Conservation (phyloP, 495 filamentous ascomycete genomes). For the Trichoderma gamsii region DNA sequence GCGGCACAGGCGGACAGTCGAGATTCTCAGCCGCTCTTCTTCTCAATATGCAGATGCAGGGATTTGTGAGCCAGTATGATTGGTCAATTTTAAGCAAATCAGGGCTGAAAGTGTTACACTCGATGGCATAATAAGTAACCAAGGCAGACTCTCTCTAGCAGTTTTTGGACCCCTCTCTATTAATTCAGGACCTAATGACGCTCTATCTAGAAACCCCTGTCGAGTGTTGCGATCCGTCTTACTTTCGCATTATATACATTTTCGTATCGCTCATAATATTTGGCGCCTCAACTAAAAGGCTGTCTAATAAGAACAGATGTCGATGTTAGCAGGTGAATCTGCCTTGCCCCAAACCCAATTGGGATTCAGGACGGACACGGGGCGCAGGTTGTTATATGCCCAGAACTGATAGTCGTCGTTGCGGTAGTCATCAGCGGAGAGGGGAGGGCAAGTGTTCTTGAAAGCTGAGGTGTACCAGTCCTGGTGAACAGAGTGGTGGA, state of each 20-base stretch:
- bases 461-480: conserved; percentile 6
- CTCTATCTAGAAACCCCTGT: too few relatives aligned
- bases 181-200: too few relatives aligned
- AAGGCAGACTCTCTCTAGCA: too few relatives aligned
- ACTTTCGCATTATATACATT: background rate
- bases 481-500: conserved; percentile 12
- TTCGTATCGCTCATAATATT: background rate
- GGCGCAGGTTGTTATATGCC: conserved; percentile 2
- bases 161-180: too few relatives aligned
- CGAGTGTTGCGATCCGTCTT: too few relatives aligned
- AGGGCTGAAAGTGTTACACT: too few relatives aligned
- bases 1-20: too few relatives aligned
- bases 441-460: conserved; percentile 9
- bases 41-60: too few relatives aligned
- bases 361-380: background rate
- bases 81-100: too few relatives aligned
- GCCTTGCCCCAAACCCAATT: conserved; percentile 2
- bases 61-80: too few relatives aligned
- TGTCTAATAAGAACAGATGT: conserved; percentile 1
- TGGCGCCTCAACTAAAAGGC: background rate
- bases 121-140: too few relatives aligned
- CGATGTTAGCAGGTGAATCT: conserved; percentile 3
- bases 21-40: too few relatives aligned
- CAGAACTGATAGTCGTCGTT: conserved; percentile 7
- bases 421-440: conserved; percentile 3